Conservation (phyloP, 1,284 basidiomycete species). For the Pterulicium gracile region DNA sequence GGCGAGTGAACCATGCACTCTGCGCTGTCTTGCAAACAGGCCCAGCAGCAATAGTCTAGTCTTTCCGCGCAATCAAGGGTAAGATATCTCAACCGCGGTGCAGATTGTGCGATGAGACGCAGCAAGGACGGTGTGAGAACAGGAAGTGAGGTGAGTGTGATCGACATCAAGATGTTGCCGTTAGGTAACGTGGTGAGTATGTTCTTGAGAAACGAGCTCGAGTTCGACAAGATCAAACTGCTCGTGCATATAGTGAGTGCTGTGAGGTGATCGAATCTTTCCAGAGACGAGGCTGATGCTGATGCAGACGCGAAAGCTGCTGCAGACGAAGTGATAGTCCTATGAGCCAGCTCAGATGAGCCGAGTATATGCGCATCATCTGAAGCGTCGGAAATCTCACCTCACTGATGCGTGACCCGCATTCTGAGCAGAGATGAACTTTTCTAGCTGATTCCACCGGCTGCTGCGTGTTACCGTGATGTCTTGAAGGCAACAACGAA, state of each 20-base stretch:
- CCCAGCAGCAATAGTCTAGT: conserved; percentile 33
- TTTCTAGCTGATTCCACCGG: not conserved
- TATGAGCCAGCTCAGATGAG: not conserved
- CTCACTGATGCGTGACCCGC: not conserved
- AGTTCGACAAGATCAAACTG: not conserved
- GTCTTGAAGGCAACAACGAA: not conserved
- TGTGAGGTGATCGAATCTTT: not conserved
- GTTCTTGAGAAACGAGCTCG: not conserved
- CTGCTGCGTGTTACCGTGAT: not conserved
- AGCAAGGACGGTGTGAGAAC: conserved; percentile 25
- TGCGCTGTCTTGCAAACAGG: conserved; percentile 32
- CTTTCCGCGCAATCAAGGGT: conserved; percentile 31
- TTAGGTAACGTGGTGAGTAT: not conserved
- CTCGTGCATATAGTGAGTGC: not conserved
- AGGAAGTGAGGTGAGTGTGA: conserved; percentile 26
- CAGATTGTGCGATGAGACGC: conserved; percentile 19
- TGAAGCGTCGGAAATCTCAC: not conserved
- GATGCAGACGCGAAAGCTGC: not conserved
- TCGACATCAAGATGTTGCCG: conserved; percentile 15
- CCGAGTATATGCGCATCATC: not conserved
- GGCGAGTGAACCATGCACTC: conserved; percentile 31
- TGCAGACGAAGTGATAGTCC: not conserved
- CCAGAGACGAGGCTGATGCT: not conserved
- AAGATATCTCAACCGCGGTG: conserved; percentile 21
- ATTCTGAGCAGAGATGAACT: not conserved